Percentiles rank a stretch among this genome's conserved stretches.
Evolutionary conservation across 2,329 filamentous ascomycete genomes (phyloP).

Genomic region (Cladosporium sphaerospermum): DNA sequence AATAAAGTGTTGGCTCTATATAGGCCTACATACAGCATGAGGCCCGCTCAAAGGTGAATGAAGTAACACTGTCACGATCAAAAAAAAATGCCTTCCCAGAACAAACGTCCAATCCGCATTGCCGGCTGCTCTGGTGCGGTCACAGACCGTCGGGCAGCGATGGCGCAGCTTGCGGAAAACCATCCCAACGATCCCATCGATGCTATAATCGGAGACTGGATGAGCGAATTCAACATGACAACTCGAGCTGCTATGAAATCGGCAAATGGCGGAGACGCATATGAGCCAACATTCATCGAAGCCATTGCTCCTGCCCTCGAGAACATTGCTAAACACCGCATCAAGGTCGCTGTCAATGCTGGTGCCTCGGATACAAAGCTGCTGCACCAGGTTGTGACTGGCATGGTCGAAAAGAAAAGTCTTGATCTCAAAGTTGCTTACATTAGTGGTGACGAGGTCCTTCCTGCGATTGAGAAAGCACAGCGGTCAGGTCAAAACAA

Average conservation of each 20-base stretch:
- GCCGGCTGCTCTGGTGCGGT: constrained; percentile 34
- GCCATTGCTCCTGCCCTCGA: constrained; percentile 41
- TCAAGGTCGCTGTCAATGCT: constrained; percentile 53
- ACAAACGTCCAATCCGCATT: constrained; percentile 25
- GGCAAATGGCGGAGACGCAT: constrained; percentile 34
- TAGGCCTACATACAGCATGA: too few species aligned
- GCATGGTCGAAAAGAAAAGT: constrained; percentile 29
- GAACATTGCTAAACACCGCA: constrained; percentile 42
- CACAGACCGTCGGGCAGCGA: constrained; percentile 34
- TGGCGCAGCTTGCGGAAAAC: constrained; percentile 27
- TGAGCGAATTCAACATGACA: constrained; percentile 34
- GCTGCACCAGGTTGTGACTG: constrained; percentile 41
- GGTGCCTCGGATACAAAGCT: constrained; percentile 51
- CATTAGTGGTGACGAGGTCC: constrained; percentile 41
- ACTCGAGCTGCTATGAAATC: constrained; percentile 21
- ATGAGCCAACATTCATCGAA: constrained; percentile 49
- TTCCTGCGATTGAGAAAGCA: constrained; percentile 30
- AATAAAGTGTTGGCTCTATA: too few species aligned
- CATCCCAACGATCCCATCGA: constrained; percentile 38
- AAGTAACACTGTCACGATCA: too few species aligned
- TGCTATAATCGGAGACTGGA: constrained; percentile 50
- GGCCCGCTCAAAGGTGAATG: too few species aligned
- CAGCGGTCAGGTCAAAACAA: constrained; percentile 32
- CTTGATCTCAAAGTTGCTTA: constrained; percentile 44
- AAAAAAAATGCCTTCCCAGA: constrained; percentile 17